Percentiles rank a stretch among this genome's conserved stretches.
Conservation (phyloP, 805 yeast genomes). For the Metschnikowia hibisci region DNA sequence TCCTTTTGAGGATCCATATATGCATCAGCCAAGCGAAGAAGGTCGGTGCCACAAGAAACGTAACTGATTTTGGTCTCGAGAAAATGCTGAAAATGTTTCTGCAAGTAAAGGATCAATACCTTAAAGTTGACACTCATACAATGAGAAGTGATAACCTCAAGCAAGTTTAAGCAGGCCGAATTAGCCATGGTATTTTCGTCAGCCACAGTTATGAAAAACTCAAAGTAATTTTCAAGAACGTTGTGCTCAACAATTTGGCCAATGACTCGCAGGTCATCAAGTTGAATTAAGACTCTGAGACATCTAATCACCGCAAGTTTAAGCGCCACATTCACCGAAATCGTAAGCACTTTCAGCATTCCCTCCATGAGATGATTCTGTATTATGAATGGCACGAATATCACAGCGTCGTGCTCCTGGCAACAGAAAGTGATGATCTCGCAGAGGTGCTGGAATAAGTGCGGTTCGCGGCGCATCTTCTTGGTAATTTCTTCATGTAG, state of each 20-base stretch:
- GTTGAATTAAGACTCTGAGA: slow-evolving; percentile 54
- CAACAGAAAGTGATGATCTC: slow-evolving; percentile 69
- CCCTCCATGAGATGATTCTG: slow-evolving; percentile 57
- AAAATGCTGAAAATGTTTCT: slow-evolving; percentile 27
- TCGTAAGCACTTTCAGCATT: slow-evolving; percentile 45
- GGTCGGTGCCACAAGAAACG: slow-evolving; percentile 25
- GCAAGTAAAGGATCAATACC: slow-evolving; percentile 28
- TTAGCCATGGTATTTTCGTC: slow-evolving; percentile 59
- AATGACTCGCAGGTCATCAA: slow-evolving; percentile 61
- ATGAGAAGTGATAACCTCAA: slow-evolving; percentile 40
- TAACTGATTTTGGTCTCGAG: slow-evolving; percentile 22
- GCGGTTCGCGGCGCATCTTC: slow-evolving; percentile 30
- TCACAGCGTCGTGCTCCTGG: slow-evolving; percentile 53
- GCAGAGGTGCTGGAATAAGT: slow-evolving; percentile 55
- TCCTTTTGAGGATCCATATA: slow-evolving; percentile 10
- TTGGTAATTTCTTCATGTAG: slow-evolving; percentile 5
- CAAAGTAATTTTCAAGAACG: slow-evolving; percentile 47
- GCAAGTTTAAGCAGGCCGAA: slow-evolving; percentile 71
- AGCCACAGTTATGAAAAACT: slow-evolving; percentile 45
- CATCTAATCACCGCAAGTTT: slow-evolving; percentile 68
- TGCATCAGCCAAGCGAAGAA: slow-evolving; percentile 8
- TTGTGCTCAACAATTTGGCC: slow-evolving; percentile 54
- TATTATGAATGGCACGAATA: slow-evolving; percentile 60
- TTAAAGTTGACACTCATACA: slow-evolving; percentile 26
- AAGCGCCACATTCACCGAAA: slow-evolving; percentile 45